Evolutionary conservation across 371 early-diverging fungal genomes (phyloP).

Genomic region (Syncephalastrum monosporum): DNA sequence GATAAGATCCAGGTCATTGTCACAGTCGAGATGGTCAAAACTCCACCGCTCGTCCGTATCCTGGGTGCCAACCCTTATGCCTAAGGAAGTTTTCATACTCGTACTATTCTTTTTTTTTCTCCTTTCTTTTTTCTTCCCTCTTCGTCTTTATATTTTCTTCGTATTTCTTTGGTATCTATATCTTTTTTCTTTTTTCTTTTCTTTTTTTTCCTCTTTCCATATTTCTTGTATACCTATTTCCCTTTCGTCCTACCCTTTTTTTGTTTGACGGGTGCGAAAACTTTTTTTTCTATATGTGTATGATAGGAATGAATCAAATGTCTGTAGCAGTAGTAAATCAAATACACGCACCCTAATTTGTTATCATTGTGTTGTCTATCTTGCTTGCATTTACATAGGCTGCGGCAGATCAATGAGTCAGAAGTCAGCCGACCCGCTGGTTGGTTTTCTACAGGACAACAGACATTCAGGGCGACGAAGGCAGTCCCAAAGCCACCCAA

Average conservation of each 20-base stretch:
- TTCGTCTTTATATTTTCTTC: neutral
- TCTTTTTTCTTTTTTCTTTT: constrained; percentile 1
- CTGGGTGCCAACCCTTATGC: constrained; percentile 64
- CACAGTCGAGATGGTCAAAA: constrained; percentile 57
- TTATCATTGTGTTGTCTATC: no score
- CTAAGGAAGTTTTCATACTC: constrained; percentile 14
- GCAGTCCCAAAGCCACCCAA: no score
- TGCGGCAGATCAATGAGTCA: no score
- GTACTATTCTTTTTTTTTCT: neutral
- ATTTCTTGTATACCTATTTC: constrained; percentile 7
- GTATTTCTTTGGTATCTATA: neutral
- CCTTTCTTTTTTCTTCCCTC: neutral
- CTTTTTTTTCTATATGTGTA: no score
- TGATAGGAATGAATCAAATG: no score
- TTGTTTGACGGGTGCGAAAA: neutral
- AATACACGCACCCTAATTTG: no score
- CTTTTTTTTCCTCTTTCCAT: neutral
- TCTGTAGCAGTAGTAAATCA: no score
- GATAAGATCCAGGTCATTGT: constrained; percentile 61
- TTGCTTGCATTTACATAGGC: no score
- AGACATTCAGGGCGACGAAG: no score
- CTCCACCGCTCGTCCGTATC: constrained; percentile 71
- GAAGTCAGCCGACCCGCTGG: no score
- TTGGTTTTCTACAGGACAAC: no score
- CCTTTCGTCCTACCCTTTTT: constrained; percentile 4